These are phyloP conservation scores for Hemerocallis citrina DNA, from an alignment of 106 monocot genomes.

Conservation along the genomic window DNA sequence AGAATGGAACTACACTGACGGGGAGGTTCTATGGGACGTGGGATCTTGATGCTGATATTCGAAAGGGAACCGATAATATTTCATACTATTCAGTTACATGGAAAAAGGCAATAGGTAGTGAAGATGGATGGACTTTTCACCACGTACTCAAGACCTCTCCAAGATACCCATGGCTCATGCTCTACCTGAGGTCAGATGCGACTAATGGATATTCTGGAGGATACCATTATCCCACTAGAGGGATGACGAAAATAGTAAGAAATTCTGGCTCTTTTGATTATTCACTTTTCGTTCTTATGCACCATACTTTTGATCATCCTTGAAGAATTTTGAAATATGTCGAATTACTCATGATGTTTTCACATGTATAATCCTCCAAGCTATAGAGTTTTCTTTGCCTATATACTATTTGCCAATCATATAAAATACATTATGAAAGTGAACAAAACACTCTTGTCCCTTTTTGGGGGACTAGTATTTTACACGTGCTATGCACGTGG, in stretches of 20 bases:
- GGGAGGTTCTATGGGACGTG: conserved; percentile 63
- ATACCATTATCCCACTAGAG: conserved; percentile 78
- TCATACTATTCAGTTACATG: conserved; percentile 68
- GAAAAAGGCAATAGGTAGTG: conserved; percentile 57
- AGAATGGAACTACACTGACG: conserved; percentile 15
- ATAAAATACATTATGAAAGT: too few species aligned
- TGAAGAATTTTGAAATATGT: neutral
- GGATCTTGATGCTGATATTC: conserved; percentile 39
- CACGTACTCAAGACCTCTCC: conserved; percentile 49
- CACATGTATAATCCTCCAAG: too few species aligned
- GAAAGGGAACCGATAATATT: neutral
- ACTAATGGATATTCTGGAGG: conserved; percentile 75
- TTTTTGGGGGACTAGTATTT: too few species aligned
- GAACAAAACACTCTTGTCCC: too few species aligned
- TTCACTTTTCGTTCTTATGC: neutral
- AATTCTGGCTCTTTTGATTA: neutral
- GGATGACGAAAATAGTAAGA: conserved; percentile 73
- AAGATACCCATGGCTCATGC: conserved; percentile 91
- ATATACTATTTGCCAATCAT: too few species aligned
- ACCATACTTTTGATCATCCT: neutral
- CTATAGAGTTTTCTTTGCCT: too few species aligned
- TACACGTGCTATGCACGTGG: too few species aligned
- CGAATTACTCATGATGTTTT: too few species aligned
- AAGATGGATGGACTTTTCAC: conserved; percentile 59
- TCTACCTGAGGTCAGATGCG: conserved; percentile 81